Evolutionary conservation across 148 eudicot species (phyloP).

Genomic region (Chenopodium quinoa): DNA sequence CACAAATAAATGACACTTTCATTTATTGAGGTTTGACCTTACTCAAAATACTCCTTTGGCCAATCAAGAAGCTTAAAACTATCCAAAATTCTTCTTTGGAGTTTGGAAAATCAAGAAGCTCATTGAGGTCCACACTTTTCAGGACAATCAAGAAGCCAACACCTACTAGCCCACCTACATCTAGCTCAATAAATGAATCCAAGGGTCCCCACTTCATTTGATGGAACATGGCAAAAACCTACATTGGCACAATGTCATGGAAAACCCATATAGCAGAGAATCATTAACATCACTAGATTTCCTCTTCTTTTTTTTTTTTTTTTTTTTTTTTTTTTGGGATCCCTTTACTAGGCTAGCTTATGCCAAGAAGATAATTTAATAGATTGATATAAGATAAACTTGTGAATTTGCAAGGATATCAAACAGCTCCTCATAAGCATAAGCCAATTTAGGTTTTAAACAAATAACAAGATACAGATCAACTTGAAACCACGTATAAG

Average conservation of each 20-base stretch:
- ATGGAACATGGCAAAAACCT: not conserved
- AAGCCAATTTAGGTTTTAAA: not conserved
- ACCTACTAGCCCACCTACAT: no score
- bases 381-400: not conserved
- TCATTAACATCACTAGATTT: not conserved
- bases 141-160: no score
- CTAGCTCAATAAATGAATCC: no score
- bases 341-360: not conserved
- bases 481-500: conserved; percentile 1
- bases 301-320: no score
- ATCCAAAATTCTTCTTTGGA: no score
- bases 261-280: not conserved
- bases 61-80: no score
- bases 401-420: not conserved
- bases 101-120: no score
- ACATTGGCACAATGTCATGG: not conserved
- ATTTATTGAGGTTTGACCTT: not conserved
- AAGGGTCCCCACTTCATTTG: no score
- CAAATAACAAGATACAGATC: not conserved
- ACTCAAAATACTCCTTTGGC: not conserved
- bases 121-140: no score
- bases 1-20: not conserved
- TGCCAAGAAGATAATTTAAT: not conserved
- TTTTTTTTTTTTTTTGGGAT: no score
- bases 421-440: not conserved